A percentile compares a stretch with the other conserved stretches of the same genome.
Conservation (phyloP, 805 yeast genomes). For the Yarrowia hollandica region DNA sequence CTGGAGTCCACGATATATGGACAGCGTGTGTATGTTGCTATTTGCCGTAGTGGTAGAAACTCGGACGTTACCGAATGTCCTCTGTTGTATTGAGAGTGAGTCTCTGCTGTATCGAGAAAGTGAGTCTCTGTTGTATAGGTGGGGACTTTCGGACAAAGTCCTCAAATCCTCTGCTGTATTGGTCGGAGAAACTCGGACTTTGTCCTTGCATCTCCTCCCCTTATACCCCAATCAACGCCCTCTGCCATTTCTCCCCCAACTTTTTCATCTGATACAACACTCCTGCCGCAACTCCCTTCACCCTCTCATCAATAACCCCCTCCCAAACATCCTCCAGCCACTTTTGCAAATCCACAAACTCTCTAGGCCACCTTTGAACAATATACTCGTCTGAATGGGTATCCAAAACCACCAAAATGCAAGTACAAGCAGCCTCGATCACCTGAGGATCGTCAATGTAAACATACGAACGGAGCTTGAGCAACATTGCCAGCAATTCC, state of each 20-base stretch:
- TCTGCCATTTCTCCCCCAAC: constrained; percentile 36
- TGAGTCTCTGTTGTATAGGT: too few relatives aligned
- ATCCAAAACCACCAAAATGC: constrained; percentile 39
- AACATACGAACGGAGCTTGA: constrained; percentile 27
- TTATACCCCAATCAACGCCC: constrained; percentile 34
- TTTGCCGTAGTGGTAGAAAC: too few relatives aligned
- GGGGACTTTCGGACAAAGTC: too few relatives aligned
- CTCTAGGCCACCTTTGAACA: constrained; percentile 36
- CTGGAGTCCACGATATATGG: too few relatives aligned
- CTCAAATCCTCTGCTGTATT: too few relatives aligned
- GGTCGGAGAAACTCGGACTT: too few relatives aligned
- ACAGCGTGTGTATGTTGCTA: too few relatives aligned
- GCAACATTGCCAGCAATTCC: constrained; percentile 47
- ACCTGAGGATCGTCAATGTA: constrained; percentile 33
- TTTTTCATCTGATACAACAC: constrained; percentile 38
- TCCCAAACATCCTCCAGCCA: constrained; percentile 42
- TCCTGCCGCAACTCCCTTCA: constrained; percentile 40
- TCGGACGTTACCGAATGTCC: too few relatives aligned
- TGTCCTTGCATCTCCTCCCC: too few relatives aligned
- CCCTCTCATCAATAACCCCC: constrained; percentile 36
- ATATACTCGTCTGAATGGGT: constrained; percentile 38
- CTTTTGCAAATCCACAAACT: constrained; percentile 38
- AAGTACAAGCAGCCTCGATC: constrained; percentile 40
- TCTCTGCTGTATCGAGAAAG: too few relatives aligned
- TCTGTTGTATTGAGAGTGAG: too few relatives aligned